These are phyloP conservation scores for Apiospora saccharicola DNA, from an alignment of 2,329 filamentous ascomycete genomes.

Conservation along the genomic window DNA sequence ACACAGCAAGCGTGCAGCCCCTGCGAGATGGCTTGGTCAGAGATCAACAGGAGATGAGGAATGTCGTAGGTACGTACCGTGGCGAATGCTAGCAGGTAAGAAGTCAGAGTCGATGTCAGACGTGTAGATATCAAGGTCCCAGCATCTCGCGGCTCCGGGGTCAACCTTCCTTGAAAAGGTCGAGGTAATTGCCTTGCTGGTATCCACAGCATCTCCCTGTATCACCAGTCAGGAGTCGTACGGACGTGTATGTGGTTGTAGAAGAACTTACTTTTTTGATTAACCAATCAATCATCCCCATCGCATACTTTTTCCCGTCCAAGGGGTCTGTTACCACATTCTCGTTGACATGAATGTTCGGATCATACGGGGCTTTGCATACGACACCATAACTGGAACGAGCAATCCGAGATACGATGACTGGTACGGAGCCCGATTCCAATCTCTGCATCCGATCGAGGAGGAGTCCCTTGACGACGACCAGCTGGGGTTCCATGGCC, in stretches of 20 bases:
- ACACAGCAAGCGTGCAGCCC: slow-evolving; percentile 47
- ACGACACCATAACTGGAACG: slow-evolving; percentile 53
- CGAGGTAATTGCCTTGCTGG: slow-evolving; percentile 43
- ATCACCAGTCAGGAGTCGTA: slow-evolving; percentile 22
- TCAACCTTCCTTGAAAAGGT: slow-evolving; percentile 46
- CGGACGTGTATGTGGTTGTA: no score
- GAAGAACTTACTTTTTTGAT: slow-evolving; percentile 45
- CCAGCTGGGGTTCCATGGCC: slow-evolving; percentile 60
- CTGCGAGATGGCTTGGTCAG: neutral
- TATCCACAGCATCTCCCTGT: slow-evolving; percentile 50
- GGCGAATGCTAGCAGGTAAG: slow-evolving; percentile 47
- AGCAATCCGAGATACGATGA: slow-evolving; percentile 52
- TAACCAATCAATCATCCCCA: slow-evolving; percentile 52
- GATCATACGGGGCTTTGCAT: slow-evolving; percentile 47
- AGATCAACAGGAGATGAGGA: neutral
- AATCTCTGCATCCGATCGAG: slow-evolving; percentile 58
- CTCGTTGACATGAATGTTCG: slow-evolving; percentile 46
- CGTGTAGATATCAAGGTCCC: slow-evolving; percentile 49
- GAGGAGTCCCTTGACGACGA: slow-evolving; percentile 61
- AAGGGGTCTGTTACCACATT: slow-evolving; percentile 44
- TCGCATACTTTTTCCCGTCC: slow-evolving; percentile 47
- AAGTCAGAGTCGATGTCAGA: slow-evolving; percentile 47
- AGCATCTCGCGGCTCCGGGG: slow-evolving; percentile 43
- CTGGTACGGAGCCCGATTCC: slow-evolving; percentile 47
- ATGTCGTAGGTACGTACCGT: slow-evolving; percentile 40